Conservation (phyloP, 2,329 filamentous ascomycete genomes). For the Colletotrichum truncatum region DNA sequence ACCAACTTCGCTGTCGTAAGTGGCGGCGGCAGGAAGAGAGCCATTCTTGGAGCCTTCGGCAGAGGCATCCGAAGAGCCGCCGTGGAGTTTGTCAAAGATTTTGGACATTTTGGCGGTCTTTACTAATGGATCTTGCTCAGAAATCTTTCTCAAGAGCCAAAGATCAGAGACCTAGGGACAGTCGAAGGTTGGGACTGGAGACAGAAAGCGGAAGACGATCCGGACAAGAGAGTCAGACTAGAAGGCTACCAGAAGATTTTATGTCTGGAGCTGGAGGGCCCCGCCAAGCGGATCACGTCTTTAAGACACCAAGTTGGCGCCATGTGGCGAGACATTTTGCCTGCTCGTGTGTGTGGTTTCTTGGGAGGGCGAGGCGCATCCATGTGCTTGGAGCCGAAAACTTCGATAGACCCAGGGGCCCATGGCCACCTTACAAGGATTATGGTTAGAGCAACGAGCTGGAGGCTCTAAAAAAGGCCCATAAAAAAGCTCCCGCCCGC, state of each 20-base stretch:
- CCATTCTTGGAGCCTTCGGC: conserved; percentile 10
- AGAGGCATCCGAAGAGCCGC: conserved; percentile 1
- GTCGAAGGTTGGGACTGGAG: background rate
- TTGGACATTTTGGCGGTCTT: conserved; percentile 14
- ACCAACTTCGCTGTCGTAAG: conserved; percentile 32
- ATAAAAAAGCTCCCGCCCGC: background rate
- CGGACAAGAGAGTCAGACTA: background rate
- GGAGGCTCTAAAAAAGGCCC: background rate
- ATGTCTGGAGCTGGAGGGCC: conserved; percentile 14
- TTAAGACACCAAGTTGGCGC: conserved; percentile 16
- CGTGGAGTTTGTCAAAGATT: conserved; percentile 16
- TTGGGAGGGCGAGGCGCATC: conserved; percentile 1
- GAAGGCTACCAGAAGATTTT: conserved; percentile 18
- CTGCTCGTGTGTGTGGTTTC: background rate
- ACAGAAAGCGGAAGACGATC: conserved; percentile 6
- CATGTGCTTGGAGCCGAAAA: background rate
- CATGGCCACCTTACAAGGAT: background rate
- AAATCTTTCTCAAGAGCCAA: background rate
- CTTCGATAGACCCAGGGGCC: background rate
- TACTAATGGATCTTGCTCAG: background rate
- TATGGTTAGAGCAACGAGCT: background rate
- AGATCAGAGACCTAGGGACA: background rate
- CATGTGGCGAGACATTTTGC: conserved; percentile 25
- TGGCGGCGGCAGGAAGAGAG: background rate
- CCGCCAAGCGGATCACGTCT: conserved; percentile 31